Evolutionary conservation across 139 green algal genomes (phyloP).

Genomic region (Chlamydomonas sphaeroides): DNA sequence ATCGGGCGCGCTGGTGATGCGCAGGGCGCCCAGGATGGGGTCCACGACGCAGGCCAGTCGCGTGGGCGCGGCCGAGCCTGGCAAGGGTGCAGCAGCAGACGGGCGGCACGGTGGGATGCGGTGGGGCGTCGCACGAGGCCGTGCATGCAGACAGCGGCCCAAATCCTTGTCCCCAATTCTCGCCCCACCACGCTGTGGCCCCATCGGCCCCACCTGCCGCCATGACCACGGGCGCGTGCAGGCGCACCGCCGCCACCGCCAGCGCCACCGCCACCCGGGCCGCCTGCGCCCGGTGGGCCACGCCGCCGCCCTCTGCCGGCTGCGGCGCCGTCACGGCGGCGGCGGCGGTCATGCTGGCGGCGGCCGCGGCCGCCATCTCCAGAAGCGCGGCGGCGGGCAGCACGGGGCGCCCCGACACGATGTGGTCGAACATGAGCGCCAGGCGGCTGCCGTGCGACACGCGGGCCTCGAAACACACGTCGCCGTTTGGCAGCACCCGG

Average conservation of each 20-base stretch:
- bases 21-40: not conserved
- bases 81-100: too few relatives aligned
- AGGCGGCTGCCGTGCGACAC: conserved; percentile 12
- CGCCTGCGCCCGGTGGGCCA: not conserved
- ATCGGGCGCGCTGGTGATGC: too few relatives aligned
- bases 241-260: conserved; percentile 38
- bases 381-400: conserved; percentile 74
- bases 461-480: conserved; percentile 37
- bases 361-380: conserved; percentile 60
- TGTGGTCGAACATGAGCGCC: conserved; percentile 71
- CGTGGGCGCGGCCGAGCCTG: too few relatives aligned
- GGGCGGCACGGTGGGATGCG: too few relatives aligned
- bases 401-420: conserved; percentile 52
- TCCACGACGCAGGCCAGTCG: conserved; percentile 1
- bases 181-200: not conserved
- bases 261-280: not conserved
- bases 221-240: conserved; percentile 52
- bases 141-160: too few relatives aligned
- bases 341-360: not conserved
- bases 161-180: too few relatives aligned
- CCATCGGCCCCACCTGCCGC: not conserved
- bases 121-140: too few relatives aligned
- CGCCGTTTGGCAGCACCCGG: not conserved
- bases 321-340: not conserved
- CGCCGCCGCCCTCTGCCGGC: too few relatives aligned